Base-by-base conservation (phyloP, 1,284 basidiomycete species). In the Spongiforma sp. region DNA sequence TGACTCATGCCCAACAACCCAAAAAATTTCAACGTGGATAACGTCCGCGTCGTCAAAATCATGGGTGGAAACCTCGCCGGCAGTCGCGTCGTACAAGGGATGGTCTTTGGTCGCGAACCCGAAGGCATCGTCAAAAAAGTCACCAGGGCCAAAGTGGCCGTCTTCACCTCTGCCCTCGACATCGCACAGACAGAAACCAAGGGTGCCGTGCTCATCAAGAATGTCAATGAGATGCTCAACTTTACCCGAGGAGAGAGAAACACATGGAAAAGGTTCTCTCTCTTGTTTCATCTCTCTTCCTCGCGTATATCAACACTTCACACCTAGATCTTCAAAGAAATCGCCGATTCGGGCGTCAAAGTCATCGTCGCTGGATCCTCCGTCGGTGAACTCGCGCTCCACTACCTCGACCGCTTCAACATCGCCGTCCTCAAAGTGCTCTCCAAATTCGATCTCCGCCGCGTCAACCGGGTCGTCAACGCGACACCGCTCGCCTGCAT, bases 171-270 rank as follows among this genome's bases (percentile, higher is more conserved):
- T 68, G 93, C 93, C 3, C 85, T 99, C 65, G 97, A 99, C 77
- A 89, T 95, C 64, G 87, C 95, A 19, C 98, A 99, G 80, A 99
- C 98, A 28, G 98, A 99, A 81, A 99, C 98, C 28, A 99, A 99
- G 80, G 98, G 98, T 57, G 99, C 98, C 4, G 98, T 99, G 3
- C 85, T 99, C 57, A 86, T 99, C 72, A 95, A 97, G 79, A 99
- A 90, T 78, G 95, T 96, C 8, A 91, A 98, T 64, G 97, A 99
- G 78, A 93, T 99, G 86, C 86, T 98, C 68, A 95, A 97, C 82
- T 99, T 99, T 76, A 95, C 96, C 5, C 85, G 88, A 28, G 98
- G 96, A 39, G 98, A 99, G 98, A 99, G 80, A 89, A 95, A 79
- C 94, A 98, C 72, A 85, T 97, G 65, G 95, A 98, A 84, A 95